Conservation (phyloP, 768 basidiomycete species). For the Floccularia luteovirens region DNA sequence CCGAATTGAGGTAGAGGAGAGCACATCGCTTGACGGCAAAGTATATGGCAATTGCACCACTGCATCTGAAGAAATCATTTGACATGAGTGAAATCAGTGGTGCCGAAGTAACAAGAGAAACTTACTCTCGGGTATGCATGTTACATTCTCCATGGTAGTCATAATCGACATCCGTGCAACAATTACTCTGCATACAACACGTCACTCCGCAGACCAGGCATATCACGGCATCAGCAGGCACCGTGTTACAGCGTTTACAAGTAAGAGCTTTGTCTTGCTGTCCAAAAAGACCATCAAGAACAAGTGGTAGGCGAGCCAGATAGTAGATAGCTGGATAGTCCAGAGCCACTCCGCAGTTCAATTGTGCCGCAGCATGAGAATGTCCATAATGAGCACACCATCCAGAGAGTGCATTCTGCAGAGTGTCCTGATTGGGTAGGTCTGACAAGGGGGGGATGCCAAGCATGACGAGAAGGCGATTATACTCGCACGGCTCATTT, state of each 20-base stretch:
- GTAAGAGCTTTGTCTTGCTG: slow-evolving; percentile 63
- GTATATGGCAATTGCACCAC: slow-evolving; percentile 82
- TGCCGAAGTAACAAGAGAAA: slow-evolving; percentile 13
- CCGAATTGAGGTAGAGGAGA: slow-evolving; percentile 82
- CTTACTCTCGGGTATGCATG: slow-evolving; percentile 89
- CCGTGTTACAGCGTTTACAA: slow-evolving; percentile 71
- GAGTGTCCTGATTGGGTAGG: slow-evolving; percentile 74
- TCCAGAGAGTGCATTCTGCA: slow-evolving; percentile 83
- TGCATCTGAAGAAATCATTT: slow-evolving; percentile 54
- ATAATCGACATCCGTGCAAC: slow-evolving; percentile 70
- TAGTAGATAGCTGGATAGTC: slow-evolving; percentile 84
- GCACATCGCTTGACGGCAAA: slow-evolving; percentile 90
- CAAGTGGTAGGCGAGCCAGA: slow-evolving; percentile 70
- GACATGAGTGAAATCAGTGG: slow-evolving; percentile 1
- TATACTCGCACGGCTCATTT: slow-evolving; percentile 62
- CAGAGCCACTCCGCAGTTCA: slow-evolving; percentile 71
- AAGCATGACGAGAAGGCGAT: slow-evolving; percentile 65
- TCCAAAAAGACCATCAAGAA: slow-evolving; percentile 80
- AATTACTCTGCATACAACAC: slow-evolving; percentile 88
- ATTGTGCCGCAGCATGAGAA: slow-evolving; percentile 69
- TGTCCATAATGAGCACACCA: slow-evolving; percentile 90
- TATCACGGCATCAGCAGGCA: slow-evolving; percentile 81
- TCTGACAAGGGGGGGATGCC: slow-evolving; percentile 75
- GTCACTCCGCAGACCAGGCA: slow-evolving; percentile 87
- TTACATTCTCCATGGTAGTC: slow-evolving; percentile 85